phyloP scores from a whole-genome alignment of 2,329 filamentous ascomycete species.

The Helotiales sp. region DNA sequence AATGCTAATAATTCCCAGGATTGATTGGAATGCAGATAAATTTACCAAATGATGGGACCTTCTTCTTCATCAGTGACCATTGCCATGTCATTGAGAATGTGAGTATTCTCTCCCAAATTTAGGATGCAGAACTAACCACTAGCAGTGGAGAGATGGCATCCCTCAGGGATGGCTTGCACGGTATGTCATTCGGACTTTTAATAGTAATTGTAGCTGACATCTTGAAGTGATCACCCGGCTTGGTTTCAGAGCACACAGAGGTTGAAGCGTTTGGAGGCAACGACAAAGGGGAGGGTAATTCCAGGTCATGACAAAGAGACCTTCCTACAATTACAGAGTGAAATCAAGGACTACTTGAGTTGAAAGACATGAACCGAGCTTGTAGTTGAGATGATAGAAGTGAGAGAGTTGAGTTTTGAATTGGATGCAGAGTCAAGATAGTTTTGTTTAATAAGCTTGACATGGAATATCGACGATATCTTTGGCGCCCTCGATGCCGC shows the following conservation, averaged over 20 bases:
- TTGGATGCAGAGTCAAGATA: too few relatives aligned
- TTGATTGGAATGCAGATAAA: constrained; percentile 37
- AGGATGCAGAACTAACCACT: background rate
- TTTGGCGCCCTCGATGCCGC: too few relatives aligned
- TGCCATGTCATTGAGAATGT: constrained; percentile 36
- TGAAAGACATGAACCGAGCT: constrained; percentile 4
- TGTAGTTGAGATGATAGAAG: background rate
- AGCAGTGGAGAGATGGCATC: constrained; percentile 30
- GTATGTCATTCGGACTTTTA: constrained; percentile 10
- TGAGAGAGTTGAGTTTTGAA: background rate
- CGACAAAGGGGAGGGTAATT: constrained; percentile 29
- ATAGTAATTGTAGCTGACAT: constrained; percentile 3
- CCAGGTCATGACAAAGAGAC: constrained; percentile 32
- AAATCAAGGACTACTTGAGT: constrained; percentile 29
- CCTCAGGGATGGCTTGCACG: constrained; percentile 38
- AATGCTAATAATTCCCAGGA: constrained; percentile 11
- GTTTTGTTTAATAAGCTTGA: background rate
- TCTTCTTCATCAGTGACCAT: constrained; percentile 38
- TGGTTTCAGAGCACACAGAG: constrained; percentile 37
- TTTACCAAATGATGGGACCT: constrained; percentile 34
- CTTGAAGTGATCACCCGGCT: constrained; percentile 32
- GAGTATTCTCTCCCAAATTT: background rate
- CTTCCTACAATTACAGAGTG: constrained; percentile 28
- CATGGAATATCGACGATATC: background rate
- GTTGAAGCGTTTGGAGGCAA: constrained; percentile 34